These are phyloP conservation scores for Hericium alpestre DNA, from an alignment of 768 basidiomycete genomes.

Conservation along the genomic window DNA sequence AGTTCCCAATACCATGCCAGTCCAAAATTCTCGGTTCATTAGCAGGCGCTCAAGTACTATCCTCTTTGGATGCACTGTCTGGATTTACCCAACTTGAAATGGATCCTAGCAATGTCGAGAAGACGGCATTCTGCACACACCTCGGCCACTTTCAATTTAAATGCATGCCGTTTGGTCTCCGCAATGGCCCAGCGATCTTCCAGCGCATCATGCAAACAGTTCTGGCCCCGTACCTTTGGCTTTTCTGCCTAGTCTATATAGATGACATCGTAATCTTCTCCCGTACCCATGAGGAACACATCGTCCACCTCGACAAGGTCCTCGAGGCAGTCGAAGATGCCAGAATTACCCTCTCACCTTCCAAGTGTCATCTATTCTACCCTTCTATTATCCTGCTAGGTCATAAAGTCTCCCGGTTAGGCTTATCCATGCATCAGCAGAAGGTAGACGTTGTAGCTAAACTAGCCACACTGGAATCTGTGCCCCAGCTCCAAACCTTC, in stretches of 20 bases:
- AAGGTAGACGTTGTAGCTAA: conserved; percentile 25
- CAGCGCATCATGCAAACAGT: conserved; percentile 30
- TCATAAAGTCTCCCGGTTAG: conserved; percentile 29
- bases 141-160: conserved; percentile 30
- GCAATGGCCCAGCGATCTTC: conserved; percentile 26
- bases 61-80: no score
- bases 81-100: no score
- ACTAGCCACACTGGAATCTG: conserved; percentile 10
- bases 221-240: conserved; percentile 1
- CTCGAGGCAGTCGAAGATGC: conserved; percentile 16
- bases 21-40: no score
- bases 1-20: no score
- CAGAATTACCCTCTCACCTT: conserved; percentile 15
- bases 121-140: conserved; percentile 29
- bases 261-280: conserved; percentile 10
- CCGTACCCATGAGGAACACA: conserved; percentile 4
- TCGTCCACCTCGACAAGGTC: conserved; percentile 20
- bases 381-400: conserved; percentile 19
- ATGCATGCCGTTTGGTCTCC: conserved; percentile 27
- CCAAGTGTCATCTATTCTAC: conserved; percentile 19
- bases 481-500: conserved; percentile 15
- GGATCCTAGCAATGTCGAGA: conserved; percentile 17
- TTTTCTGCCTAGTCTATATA: no score
- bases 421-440: conserved; percentile 26
- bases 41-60: no score